Evolutionary conservation across 352 stramenopile species (phyloP).

Genomic region (Phytophthora sp.): DNA sequence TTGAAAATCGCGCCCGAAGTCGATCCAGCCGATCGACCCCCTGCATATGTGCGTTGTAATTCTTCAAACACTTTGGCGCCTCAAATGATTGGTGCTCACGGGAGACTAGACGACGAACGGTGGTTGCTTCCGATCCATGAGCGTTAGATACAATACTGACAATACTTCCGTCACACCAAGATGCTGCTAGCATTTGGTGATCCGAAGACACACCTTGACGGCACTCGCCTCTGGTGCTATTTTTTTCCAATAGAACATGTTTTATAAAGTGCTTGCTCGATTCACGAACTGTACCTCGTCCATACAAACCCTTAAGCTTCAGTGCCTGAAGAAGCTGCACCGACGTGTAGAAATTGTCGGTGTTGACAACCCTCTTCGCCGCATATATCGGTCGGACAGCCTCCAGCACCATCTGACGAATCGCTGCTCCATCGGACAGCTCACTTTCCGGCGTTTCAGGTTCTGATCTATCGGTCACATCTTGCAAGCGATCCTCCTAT

Average conservation of each 20-base stretch:
- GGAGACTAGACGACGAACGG: neutral
- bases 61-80: slow-evolving; percentile 23
- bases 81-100: slow-evolving; percentile 14
- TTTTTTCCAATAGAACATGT: slow-evolving; percentile 22
- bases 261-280: neutral
- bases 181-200: slow-evolving; percentile 29
- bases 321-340: neutral
- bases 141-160: slow-evolving; percentile 36
- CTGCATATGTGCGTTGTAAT: slow-evolving; percentile 45
- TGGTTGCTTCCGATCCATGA: slow-evolving; percentile 20
- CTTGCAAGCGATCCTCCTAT: slow-evolving; percentile 20
- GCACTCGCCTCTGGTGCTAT: neutral
- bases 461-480: neutral
- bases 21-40: slow-evolving; percentile 31
- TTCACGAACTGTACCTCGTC: neutral
- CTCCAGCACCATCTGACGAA: neutral
- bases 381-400: neutral
- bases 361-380: neutral
- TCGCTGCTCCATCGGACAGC: slow-evolving; percentile 19
- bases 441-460: too few species aligned
- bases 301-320: neutral
- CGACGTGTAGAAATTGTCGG: neutral
- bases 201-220: slow-evolving; percentile 9
- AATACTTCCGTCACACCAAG: slow-evolving; percentile 35
- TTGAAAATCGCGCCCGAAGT: slow-evolving; percentile 26